A percentile compares a stretch with the other conserved stretches of the same genome.
Evolutionary conservation across 2,329 filamentous ascomycete genomes (phyloP).

Genomic region (Alternaria sp.): DNA sequence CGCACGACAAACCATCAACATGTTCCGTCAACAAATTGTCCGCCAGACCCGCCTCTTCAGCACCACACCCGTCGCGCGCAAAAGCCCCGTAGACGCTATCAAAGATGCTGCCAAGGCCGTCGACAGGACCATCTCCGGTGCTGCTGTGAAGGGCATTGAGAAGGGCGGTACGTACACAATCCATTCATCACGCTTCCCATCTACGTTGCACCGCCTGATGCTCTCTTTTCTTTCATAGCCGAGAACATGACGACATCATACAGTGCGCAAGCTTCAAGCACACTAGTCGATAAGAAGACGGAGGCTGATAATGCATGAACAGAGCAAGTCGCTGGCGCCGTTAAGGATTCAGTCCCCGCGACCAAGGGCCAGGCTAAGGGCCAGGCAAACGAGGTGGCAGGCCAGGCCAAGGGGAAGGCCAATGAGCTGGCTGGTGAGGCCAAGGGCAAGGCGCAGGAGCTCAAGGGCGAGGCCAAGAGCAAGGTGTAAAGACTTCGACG

Average conservation of each 20-base stretch:
- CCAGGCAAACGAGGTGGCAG: slow-evolving; percentile 53
- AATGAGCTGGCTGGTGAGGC: slow-evolving; percentile 56
- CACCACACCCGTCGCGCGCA: slow-evolving; percentile 60
- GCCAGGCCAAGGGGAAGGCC: slow-evolving; percentile 56
- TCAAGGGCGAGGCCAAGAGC: slow-evolving; percentile 58
- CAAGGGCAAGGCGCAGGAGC: slow-evolving; percentile 55
- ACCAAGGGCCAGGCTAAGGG: slow-evolving; percentile 50
- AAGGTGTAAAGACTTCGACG: slow-evolving; percentile 47
- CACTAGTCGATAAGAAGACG: neutral
- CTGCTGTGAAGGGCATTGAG: slow-evolving; percentile 68
- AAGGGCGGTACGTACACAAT: slow-evolving; percentile 63
- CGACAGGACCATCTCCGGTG: slow-evolving; percentile 64
- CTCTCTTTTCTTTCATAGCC: slow-evolving; percentile 9
- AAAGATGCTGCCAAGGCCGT: slow-evolving; percentile 68
- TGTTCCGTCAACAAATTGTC: slow-evolving; percentile 58
- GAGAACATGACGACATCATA: slow-evolving; percentile 25
- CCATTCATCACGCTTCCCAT: neutral
- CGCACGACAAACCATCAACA: slow-evolving; percentile 40
- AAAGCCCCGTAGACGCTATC: slow-evolving; percentile 62
- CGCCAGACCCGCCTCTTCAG: slow-evolving; percentile 62
- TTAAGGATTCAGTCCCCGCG: slow-evolving; percentile 49
- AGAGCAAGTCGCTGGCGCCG: slow-evolving; percentile 61
- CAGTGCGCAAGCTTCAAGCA: neutral
- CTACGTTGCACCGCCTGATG: slow-evolving; percentile 13
- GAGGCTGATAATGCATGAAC: slow-evolving; percentile 26